Evolutionary conservation across 768 basidiomycete species (phyloP), one percentile per base, ranked within the genome.

Genomic region (Rhodotorula kratochvilovae): DNA sequence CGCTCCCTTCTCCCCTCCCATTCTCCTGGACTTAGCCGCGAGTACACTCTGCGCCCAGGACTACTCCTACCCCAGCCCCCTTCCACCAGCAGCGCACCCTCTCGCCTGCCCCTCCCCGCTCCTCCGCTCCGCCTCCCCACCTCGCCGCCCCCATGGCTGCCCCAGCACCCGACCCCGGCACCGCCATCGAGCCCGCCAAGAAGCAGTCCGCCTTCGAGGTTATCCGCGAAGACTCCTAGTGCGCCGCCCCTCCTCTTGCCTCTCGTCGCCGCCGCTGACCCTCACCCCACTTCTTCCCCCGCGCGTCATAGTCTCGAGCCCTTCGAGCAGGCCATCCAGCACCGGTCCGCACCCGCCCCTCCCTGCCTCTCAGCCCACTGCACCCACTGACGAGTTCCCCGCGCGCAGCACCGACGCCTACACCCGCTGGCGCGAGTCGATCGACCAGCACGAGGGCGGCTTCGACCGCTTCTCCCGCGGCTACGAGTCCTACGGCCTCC

Each of bases 401-500:
- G 7, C 23, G 1, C 53, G 21, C 66, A 76, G 82, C n/a, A 81
- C 77, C 73, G 74, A 70, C 7, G 74, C 72, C 46, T 83, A 77
- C 76, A 55, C 74, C 31, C 61, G 77, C 27, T 78, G 79, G 72
- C 72, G 80, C 65, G 69, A 74, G 33, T 51, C 50, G 36, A 75
- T 78, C 59, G 50, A 76, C 57, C 0, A 36, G 17, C 81, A 87
- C 74, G 94, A 98, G 82, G 92, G 92, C 60, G 95, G 96, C 29
- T 85, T 87, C 74, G 89, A 89, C 39, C 82, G 82, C 27, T 91
- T 91, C 80, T 88, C 89, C 12, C 85, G 88, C 78, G 91, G 91
- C 5, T 94, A 91, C 81, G 83, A 86, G 72, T 86, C 76, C 7
- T 81, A 87, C 79, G 95, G 95, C 46, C 83, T 99, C 76, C 88